Evolutionary conservation across 257 asterid genomes (phyloP), one percentile per base, ranked within the genome.

Genomic region (Leptodermis oblonga): DNA sequence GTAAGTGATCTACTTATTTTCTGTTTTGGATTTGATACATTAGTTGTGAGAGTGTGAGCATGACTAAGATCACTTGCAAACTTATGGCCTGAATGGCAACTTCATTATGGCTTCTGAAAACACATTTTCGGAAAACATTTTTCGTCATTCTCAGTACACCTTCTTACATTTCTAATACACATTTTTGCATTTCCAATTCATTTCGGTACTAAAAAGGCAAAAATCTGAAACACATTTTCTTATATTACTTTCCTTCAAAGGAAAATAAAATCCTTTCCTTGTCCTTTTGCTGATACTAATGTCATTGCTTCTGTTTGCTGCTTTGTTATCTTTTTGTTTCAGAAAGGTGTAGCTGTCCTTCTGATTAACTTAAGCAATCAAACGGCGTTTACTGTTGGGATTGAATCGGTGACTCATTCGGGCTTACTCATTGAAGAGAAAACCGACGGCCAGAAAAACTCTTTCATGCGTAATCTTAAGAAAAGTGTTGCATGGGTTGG

Each of bases 311-410:
- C 17, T 17, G 18, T 34, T 34, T 9, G 42, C 33, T 34, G 39
- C 62, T 9, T 23, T 36, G 60, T 58, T 20, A 36, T 64, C 69
- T 25, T 59, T 55, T 69, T 78, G 23, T 73, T 82, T 66, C 87
- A 91, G 99, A 81, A 85, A 9, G 97, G 97, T 33, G 65, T 94
- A 43, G 82, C 96, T 15, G 33, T 89, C 45, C 92, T 94, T 56
- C 82, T 94, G 71, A 87, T 94, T 77, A 94, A 94, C 69, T 43
- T 94, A 69, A 91, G 97, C 93, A 87, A 82, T 56, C 79, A 85
- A 55, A 87, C 90, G 0, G 59, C 36, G 45, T 85, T 81, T 73
- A 42, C 48, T 4, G 76, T 89, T 6, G 80, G 81, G 23, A 72
- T 89, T 52, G 69, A 84, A 60, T 72, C 99, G 53, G 54, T 31